Evolutionary conservation across 208 protist genomes (phyloP).

Genomic region (Leishmania lainsoni): DNA sequence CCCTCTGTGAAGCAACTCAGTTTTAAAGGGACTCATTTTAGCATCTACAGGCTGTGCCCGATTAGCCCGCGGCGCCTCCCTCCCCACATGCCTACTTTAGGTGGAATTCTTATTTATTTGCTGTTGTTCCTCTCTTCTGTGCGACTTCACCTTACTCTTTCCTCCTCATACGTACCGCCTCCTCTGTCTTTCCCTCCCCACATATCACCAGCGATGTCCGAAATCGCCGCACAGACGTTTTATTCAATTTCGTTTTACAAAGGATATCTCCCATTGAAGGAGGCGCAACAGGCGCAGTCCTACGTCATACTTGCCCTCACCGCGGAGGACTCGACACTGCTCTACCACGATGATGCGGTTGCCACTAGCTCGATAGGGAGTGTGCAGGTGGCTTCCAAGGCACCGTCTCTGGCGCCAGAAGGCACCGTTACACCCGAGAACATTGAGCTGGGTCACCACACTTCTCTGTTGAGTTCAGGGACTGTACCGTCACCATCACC

Average conservation of each 20-base stretch:
- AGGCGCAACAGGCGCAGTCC: conserved; percentile 37
- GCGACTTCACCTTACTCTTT: background rate
- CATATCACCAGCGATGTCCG: conserved; percentile 32
- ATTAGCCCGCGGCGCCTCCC: background rate
- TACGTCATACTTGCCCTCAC: conserved; percentile 67
- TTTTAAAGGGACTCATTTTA: no score
- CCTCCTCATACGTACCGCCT: background rate
- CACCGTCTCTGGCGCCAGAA: background rate
- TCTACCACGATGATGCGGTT: conserved; percentile 18
- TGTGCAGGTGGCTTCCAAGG: background rate
- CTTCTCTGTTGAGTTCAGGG: conserved; percentile 2
- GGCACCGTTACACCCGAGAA: conserved; percentile 12
- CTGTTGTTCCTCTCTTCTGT: background rate
- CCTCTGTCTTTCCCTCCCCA: background rate
- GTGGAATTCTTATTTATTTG: background rate
- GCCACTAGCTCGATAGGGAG: conserved; percentile 8
- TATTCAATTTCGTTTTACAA: conserved; percentile 65
- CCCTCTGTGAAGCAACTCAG: no score
- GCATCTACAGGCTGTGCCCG: no score
- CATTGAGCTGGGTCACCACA: background rate
- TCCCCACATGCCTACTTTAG: background rate
- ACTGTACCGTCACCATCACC: background rate
- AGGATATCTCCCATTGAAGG: conserved; percentile 65
- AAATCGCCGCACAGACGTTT: conserved; percentile 47
- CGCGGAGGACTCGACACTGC: conserved; percentile 7